Percentiles rank a stretch among this genome's conserved stretches.
These are phyloP conservation scores for Aechmea fasciata DNA, from an alignment of 176 grass and related monocot species.

Conservation along the genomic window DNA sequence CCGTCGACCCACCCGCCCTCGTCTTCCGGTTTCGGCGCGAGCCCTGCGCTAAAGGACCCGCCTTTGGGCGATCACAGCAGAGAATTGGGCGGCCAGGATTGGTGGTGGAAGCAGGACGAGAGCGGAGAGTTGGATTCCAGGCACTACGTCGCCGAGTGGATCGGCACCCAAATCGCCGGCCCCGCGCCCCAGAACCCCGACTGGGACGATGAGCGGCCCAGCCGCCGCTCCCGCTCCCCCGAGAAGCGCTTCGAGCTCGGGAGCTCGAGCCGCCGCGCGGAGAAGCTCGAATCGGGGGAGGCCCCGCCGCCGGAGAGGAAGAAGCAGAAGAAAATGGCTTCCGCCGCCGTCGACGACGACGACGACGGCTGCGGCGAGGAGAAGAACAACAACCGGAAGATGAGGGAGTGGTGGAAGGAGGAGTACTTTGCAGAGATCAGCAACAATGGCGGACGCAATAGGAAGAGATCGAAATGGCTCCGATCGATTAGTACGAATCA, in stretches of 20 bases:
- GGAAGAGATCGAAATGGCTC: slow-evolving; percentile 36
- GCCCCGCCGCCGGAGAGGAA: slow-evolving; percentile 16
- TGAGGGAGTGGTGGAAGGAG: slow-evolving; percentile 83
- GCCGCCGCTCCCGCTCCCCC: not conserved
- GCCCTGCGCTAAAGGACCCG: slow-evolving; percentile 6
- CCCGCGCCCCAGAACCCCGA: slow-evolving; percentile 29
- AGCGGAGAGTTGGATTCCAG: slow-evolving; percentile 47
- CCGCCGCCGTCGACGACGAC: slow-evolving; percentile 3
- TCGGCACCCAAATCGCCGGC: slow-evolving; percentile 58
- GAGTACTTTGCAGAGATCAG: slow-evolving; percentile 78
- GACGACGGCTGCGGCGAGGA: slow-evolving; percentile 12
- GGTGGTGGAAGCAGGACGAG: slow-evolving; percentile 86
- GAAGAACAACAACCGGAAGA: slow-evolving; percentile 35
- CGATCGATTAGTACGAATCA: slow-evolving; percentile 27
- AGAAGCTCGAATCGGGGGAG: not conserved
- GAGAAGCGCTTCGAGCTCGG: slow-evolving; percentile 21
- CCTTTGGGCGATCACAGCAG: slow-evolving; percentile 8
- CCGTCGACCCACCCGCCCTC: slow-evolving; percentile 1
- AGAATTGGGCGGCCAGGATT: slow-evolving; percentile 39
- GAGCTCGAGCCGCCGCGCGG: slow-evolving; percentile 7
- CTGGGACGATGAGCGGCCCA: slow-evolving; percentile 29
- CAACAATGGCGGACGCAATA: slow-evolving; percentile 33
- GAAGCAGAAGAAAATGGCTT: slow-evolving; percentile 25
- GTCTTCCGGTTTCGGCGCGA: not conserved
- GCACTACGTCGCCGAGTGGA: slow-evolving; percentile 69